Evolutionary conservation across 768 basidiomycete species (phyloP), one percentile per base, ranked within the genome.

Genomic region (Leccinum disarticulatum): DNA sequence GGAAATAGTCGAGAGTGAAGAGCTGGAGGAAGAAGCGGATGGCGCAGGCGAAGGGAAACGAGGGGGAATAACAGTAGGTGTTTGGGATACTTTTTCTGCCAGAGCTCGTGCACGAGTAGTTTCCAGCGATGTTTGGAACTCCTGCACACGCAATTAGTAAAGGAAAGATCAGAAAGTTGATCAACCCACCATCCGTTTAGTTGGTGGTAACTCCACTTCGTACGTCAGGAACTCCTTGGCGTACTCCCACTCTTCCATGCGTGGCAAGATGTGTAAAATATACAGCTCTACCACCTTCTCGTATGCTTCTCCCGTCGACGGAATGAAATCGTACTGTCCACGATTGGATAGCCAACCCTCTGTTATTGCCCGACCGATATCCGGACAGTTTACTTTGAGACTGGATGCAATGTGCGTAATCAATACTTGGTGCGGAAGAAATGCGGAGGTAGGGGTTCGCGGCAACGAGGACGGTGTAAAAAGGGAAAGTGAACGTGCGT

Each of bases 311-410:
- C 72, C 77, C 3, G 77, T 76, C 0, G 76, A 68, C 6, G 62
- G 54, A 22, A 61, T 33, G 36, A 56, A 60, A 47, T 72, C 71
- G 15, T 73, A 72, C 33, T 79, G 78, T 19, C 80, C 80, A 41
- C 87, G 76, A 43, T 78, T 78, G 3, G 87, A 84, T 25, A 94
- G 76, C 92, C 92, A 94, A 46, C 91, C 86, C 68, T 94, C 91
- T 19, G 86, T 81, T 52, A 93, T 84, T 22, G 78, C 76, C 22
- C 87, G 77, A 0, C 86, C 90, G 11, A 84, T 74, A 28, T 82
- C 82, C 1, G 85, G 80, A 52, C 81, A 83, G 33, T 83, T 82
- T 3, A 87, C 71, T 65, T 89, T 91, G 36, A 92, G 76, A 64
- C 85, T 86, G 31, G 88, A 84, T 56, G 88, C 83, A 6, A 86